These are phyloP conservation scores for Trichoderma asperellum DNA, from an alignment of 2,329 filamentous ascomycete genomes.

Conservation along the genomic window DNA sequence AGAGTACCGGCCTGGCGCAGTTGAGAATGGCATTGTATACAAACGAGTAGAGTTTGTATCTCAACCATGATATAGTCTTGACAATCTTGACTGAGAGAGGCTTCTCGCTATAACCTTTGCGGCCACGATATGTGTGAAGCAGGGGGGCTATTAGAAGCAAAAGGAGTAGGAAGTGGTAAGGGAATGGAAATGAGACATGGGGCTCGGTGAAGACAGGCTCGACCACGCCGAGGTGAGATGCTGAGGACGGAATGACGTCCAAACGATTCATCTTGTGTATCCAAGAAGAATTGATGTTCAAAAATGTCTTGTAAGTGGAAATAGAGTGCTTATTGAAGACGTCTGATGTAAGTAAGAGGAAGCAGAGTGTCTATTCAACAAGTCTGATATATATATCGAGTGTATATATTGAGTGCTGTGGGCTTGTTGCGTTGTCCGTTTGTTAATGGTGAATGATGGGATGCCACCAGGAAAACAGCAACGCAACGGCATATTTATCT, in stretches of 20 bases:
- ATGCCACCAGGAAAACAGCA: neutral
- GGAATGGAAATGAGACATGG: neutral
- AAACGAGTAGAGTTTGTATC: slow-evolving; percentile 13
- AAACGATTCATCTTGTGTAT: slow-evolving; percentile 3
- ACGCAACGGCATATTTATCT: slow-evolving; percentile 21
- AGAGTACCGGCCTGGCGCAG: slow-evolving; percentile 29
- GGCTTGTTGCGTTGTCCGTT: neutral
- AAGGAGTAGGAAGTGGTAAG: neutral
- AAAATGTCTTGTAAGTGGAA: neutral
- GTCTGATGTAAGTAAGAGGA: neutral
- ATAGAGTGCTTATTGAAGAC: neutral
- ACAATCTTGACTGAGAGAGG: neutral
- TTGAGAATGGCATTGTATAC: slow-evolving; percentile 21
- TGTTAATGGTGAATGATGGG: neutral
- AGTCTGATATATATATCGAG: neutral
- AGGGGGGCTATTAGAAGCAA: slow-evolving; percentile 9
- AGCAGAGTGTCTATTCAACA: neutral
- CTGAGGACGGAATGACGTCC: slow-evolving; percentile 9
- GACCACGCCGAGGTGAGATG: neutral
- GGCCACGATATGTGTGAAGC: slow-evolving; percentile 15
- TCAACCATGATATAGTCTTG: slow-evolving; percentile 10
- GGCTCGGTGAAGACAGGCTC: neutral
- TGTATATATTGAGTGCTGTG: neutral
- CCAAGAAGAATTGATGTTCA: neutral
- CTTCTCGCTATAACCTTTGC: neutral